phyloP scores from a whole-genome alignment of 148 eudicot genomes.

The Agrostemma githago region DNA sequence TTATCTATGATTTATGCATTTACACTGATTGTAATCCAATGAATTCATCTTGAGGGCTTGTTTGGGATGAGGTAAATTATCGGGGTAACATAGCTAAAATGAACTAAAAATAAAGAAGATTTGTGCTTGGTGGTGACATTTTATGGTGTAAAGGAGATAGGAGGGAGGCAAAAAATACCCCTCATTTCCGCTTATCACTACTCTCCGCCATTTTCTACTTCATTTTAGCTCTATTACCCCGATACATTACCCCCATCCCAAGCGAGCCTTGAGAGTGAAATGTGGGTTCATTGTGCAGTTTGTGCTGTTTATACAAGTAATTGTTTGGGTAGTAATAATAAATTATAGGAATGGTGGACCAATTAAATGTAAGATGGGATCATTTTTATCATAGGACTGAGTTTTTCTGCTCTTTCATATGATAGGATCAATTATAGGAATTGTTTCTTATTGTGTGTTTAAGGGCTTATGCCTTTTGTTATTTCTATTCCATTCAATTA shows the following conservation, averaged over 20 bases:
- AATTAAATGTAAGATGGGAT: neutral
- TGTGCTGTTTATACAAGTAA: neutral
- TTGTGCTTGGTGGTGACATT: no score
- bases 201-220: no score
- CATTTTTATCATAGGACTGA: neutral
- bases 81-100: no score
- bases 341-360: neutral
- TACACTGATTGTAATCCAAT: neutral
- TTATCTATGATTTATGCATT: neutral
- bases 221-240: no score
- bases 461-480: neutral
- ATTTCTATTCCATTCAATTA: neutral
- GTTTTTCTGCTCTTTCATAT: neutral
- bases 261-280: neutral
- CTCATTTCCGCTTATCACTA: no score
- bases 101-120: no score
- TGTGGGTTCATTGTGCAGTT: neutral
- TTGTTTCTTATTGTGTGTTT: neutral
- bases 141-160: no score
- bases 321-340: neutral
- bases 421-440: neutral
- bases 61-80: no score
- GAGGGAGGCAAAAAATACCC: no score
- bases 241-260: no score
- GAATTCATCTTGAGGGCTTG: no score